Evolutionary conservation across 371 early-diverging fungal genomes (phyloP).

Genomic region (Mucor indicus): DNA sequence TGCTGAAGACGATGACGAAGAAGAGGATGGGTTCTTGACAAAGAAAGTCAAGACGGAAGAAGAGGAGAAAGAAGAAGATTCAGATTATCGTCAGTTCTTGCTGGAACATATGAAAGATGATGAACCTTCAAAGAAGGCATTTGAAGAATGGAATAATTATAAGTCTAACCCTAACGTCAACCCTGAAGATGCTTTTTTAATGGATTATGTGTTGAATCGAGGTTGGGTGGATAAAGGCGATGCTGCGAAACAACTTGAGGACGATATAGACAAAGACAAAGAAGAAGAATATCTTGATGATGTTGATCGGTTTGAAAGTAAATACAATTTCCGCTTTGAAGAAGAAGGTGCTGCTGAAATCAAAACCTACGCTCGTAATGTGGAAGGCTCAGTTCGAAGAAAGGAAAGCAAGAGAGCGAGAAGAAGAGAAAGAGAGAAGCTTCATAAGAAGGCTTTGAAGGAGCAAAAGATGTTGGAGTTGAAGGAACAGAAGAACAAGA

Average conservation of each 20-base stretch:
- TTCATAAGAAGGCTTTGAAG: constrained; percentile 71
- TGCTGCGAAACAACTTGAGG: constrained; percentile 30
- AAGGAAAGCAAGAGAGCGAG: constrained; percentile 75
- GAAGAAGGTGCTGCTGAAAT: constrained; percentile 71
- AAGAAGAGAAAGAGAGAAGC: constrained; percentile 64
- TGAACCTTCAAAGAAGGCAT: constrained; percentile 46
- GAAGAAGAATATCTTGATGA: constrained; percentile 71
- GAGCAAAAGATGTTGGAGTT: constrained; percentile 75
- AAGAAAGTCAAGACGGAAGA: constrained; percentile 69
- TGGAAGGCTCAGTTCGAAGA: constrained; percentile 69
- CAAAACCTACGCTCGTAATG: constrained; percentile 73
- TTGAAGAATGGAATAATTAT: constrained; percentile 63
- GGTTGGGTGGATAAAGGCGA: constrained; percentile 89
- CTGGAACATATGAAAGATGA: constrained; percentile 71
- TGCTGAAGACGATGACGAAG: constrained; percentile 55
- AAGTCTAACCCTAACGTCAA: constrained; percentile 52
- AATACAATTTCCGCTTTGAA: constrained; percentile 92
- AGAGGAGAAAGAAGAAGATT: constrained; percentile 72
- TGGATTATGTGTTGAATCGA: constrained; percentile 88
- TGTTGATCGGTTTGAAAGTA: constrained; percentile 85
- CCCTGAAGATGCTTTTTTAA: constrained; percentile 82
- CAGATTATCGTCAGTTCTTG: constrained; percentile 81
- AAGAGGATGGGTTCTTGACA: constrained; percentile 57
- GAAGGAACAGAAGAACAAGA: constrained; percentile 85
- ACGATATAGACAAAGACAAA: constrained; percentile 44